Percentiles rank a stretch among this genome's conserved stretches.
Evolutionary conservation across 1,139 yeast genomes (phyloP).

Genomic region (Debaryomyces nepalensis): DNA sequence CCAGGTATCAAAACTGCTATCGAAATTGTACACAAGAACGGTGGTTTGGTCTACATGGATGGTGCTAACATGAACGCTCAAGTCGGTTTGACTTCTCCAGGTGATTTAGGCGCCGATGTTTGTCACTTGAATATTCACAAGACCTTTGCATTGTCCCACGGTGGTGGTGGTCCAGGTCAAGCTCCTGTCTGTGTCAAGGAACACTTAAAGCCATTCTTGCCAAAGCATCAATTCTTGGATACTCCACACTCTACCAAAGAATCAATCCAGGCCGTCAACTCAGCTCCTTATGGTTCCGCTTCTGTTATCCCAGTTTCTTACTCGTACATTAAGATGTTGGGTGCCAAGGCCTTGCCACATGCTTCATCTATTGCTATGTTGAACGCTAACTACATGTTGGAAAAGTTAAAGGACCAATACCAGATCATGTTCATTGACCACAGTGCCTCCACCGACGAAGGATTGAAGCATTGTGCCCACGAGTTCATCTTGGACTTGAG

Average conservation of each 20-base stretch:
- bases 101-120: slow-evolving; percentile 98
- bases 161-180: slow-evolving; percentile 99
- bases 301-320: slow-evolving; percentile 91
- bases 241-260: slow-evolving; percentile 59
- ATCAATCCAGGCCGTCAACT: slow-evolving; percentile 78
- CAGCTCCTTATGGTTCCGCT: slow-evolving; percentile 97
- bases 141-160: slow-evolving; percentile 97
- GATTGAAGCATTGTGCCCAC: slow-evolving; percentile 87
- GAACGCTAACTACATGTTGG: slow-evolving; percentile 95
- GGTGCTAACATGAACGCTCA: slow-evolving; percentile 99
- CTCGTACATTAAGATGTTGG: slow-evolving; percentile 93
- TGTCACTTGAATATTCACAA: slow-evolving; percentile 96
- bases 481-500: slow-evolving; percentile 93
- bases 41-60: slow-evolving; percentile 96
- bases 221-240: slow-evolving; percentile 68
- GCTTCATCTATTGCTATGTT: slow-evolving; percentile 88
- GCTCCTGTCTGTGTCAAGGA: slow-evolving; percentile 95
- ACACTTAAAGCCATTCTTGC: slow-evolving; percentile 83
- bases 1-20: slow-evolving; percentile 88
- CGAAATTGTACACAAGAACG: slow-evolving; percentile 77
- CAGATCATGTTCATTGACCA: slow-evolving; percentile 74
- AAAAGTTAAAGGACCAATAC: slow-evolving; percentile 69
- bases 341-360: slow-evolving; percentile 80
- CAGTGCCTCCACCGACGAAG: slow-evolving; percentile 45
- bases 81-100: slow-evolving; percentile 96